Conservation (phyloP, 768 basidiomycete genomes). For the Russula emetica region DNA sequence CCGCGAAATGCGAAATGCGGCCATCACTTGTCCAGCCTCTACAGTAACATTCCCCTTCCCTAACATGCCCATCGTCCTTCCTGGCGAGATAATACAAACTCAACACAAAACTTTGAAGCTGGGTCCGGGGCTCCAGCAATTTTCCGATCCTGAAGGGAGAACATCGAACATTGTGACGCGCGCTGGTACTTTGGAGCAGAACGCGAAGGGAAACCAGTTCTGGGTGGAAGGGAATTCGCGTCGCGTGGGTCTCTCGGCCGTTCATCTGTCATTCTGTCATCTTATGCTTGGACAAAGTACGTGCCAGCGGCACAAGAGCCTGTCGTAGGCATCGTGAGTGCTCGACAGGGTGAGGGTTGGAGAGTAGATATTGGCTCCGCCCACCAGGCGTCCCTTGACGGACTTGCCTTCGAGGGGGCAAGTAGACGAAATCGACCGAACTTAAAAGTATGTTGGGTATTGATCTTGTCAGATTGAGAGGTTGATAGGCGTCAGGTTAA, state of each 20-base stretch:
- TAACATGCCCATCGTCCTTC: conserved; percentile 63
- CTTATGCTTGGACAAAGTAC: conserved; percentile 52
- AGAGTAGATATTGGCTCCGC: conserved; percentile 92
- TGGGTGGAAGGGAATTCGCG: conserved; percentile 87
- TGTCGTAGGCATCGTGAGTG: conserved; percentile 78
- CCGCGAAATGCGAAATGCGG: no score
- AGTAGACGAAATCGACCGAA: conserved; percentile 93
- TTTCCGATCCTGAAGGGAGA: conserved; percentile 34
- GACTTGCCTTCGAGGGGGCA: conserved; percentile 92
- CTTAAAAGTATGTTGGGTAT: conserved; percentile 59
- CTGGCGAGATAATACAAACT: conserved; percentile 73
- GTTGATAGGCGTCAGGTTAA: conserved; percentile 59
- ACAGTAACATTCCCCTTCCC: conserved; percentile 15
- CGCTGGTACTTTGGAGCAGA: conserved; percentile 65
- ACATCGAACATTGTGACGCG: conserved; percentile 54
- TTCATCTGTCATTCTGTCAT: neutral
- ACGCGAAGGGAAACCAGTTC: conserved; percentile 69
- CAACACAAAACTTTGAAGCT: conserved; percentile 79
- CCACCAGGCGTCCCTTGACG: conserved; percentile 80
- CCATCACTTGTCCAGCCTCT: no score
- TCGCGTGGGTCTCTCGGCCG: conserved; percentile 55
- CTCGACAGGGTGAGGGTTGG: conserved; percentile 83
- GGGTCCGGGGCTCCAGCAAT: conserved; percentile 75
- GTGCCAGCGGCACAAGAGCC: conserved; percentile 85
- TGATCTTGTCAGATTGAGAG: neutral